Percentiles rank a stretch among this genome's conserved stretches.
Conservation (phyloP, 2,329 filamentous ascomycete genomes). For the Arthrinium puccinioides region DNA sequence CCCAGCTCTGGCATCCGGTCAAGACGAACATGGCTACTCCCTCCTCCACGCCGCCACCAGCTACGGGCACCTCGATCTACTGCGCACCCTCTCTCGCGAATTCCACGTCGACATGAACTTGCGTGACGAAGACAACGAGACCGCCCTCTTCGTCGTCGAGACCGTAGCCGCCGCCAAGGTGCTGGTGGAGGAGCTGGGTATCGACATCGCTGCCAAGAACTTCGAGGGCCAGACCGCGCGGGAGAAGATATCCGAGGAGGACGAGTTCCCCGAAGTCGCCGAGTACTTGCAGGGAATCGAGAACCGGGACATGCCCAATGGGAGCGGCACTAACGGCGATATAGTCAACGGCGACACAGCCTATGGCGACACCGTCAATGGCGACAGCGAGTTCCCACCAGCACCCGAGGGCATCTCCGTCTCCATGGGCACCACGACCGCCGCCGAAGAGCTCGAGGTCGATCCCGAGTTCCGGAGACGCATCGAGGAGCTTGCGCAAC, state of each 20-base stretch:
- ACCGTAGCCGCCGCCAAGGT: conserved; percentile 68
- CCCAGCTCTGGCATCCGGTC: conserved; percentile 67
- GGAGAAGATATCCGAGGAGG: conserved; percentile 74
- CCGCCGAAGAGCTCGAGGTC: conserved; percentile 53
- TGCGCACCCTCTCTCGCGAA: conserved; percentile 67
- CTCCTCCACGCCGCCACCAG: conserved; percentile 88
- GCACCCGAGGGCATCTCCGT: conserved; percentile 72
- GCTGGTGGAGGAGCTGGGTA: conserved; percentile 75
- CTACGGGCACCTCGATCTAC: conserved; percentile 78
- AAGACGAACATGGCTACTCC: conserved; percentile 91
- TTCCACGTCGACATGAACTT: conserved; percentile 75
- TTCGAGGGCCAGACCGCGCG: conserved; percentile 71
- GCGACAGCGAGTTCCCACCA: conserved; percentile 41
- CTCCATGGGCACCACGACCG: conserved; percentile 67
- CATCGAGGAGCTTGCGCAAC: conserved; percentile 81
- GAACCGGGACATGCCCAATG: conserved; percentile 18
- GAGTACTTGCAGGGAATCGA: conserved; percentile 53
- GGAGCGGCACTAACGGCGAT: conserved; percentile 17
- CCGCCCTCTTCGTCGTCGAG: conserved; percentile 89
- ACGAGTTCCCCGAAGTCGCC: conserved; percentile 67
- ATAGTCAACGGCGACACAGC: conserved; percentile 12
- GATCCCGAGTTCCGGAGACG: conserved; percentile 78
- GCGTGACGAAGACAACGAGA: conserved; percentile 86
- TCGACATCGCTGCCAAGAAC: conserved; percentile 59
- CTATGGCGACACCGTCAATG: conserved; percentile 15